Percentiles rank a stretch among this genome's conserved stretches.
These are phyloP conservation scores for Candida mesenterica DNA, from an alignment of 1,139 yeast genomes.

Conservation along the genomic window DNA sequence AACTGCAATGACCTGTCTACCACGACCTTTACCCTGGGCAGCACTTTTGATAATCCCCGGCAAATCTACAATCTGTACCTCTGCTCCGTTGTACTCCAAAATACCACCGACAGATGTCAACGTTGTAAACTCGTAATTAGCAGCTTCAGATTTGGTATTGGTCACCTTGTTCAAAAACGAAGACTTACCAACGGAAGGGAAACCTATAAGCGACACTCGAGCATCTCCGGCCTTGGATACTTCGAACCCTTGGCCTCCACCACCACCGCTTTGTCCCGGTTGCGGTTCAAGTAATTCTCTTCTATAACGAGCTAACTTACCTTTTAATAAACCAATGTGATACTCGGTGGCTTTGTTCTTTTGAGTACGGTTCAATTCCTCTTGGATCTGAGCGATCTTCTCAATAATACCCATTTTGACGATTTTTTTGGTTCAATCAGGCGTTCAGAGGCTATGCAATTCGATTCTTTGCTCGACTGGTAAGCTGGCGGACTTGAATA, in stretches of 20 bases:
- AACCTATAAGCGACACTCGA: slow-evolving; percentile 90
- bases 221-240: slow-evolving; percentile 97
- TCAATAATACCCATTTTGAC: slow-evolving; percentile 37
- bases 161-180: slow-evolving; percentile 85
- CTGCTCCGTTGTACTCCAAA: slow-evolving; percentile 92
- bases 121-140: slow-evolving; percentile 93
- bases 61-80: slow-evolving; percentile 90
- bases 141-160: slow-evolving; percentile 90
- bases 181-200: slow-evolving; percentile 97
- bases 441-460: background rate
- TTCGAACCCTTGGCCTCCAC: slow-evolving; percentile 91
- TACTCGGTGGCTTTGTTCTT: slow-evolving; percentile 98
- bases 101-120: slow-evolving; percentile 96
- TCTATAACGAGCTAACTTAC: slow-evolving; percentile 91
- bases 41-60: slow-evolving; percentile 99
- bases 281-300: slow-evolving; percentile 90
- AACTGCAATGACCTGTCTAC: slow-evolving; percentile 93
- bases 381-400: slow-evolving; percentile 86
- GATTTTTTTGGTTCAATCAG: background rate
- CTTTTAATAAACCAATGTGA: slow-evolving; percentile 90
- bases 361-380: slow-evolving; percentile 91
- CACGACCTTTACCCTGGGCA: slow-evolving; percentile 95
- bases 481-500: too few species aligned
- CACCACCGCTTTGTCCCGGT: slow-evolving; percentile 58
- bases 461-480: too few species aligned